A percentile compares a stretch with the other conserved stretches of the same genome.
phyloP scores from a whole-genome alignment of 495 filamentous ascomycete genomes.

The Cercophora newfieldiana region DNA sequence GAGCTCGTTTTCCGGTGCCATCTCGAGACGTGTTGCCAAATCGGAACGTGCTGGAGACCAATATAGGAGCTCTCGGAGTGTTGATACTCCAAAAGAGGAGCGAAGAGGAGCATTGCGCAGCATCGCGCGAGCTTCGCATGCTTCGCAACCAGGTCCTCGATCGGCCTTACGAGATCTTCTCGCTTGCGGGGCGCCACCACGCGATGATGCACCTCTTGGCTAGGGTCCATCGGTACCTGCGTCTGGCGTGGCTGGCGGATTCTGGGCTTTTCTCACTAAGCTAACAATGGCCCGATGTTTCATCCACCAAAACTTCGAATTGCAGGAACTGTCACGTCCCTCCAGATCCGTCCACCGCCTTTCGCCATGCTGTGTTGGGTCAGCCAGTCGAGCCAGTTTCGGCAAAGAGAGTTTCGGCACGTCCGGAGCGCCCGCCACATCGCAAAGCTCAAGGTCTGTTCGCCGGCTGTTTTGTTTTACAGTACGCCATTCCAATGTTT shows the following conservation, averaged over 20 bases:
- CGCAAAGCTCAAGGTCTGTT: not conserved
- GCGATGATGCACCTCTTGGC: conserved; percentile 4
- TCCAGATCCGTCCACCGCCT: not conserved
- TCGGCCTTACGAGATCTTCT: conserved; percentile 8
- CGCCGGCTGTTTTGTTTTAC: not conserved
- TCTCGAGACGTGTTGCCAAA: not conserved
- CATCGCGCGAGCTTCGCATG: not conserved
- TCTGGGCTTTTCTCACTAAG: not conserved
- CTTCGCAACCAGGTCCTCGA: not conserved
- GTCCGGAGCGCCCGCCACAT: not conserved
- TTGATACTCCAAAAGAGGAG: not conserved
- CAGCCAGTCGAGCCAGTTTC: not conserved
- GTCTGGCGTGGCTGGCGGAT: not conserved
- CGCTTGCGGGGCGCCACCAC: conserved; percentile 8
- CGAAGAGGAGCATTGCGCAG: not conserved
- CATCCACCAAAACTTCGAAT: conserved; percentile 11
- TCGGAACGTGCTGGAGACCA: not conserved
- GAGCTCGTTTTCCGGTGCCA: not conserved
- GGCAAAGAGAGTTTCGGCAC: not conserved
- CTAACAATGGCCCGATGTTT: conserved; percentile 1
- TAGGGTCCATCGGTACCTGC: conserved; percentile 15
- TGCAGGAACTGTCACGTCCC: conserved; percentile 10
- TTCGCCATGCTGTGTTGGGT: not conserved
- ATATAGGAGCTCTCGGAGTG: not conserved
- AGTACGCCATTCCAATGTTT: not conserved